A percentile compares a stretch with the other conserved stretches of the same genome.
These are phyloP conservation scores for Alternaria atra DNA, from an alignment of 2,329 filamentous ascomycete genomes.

Conservation along the genomic window DNA sequence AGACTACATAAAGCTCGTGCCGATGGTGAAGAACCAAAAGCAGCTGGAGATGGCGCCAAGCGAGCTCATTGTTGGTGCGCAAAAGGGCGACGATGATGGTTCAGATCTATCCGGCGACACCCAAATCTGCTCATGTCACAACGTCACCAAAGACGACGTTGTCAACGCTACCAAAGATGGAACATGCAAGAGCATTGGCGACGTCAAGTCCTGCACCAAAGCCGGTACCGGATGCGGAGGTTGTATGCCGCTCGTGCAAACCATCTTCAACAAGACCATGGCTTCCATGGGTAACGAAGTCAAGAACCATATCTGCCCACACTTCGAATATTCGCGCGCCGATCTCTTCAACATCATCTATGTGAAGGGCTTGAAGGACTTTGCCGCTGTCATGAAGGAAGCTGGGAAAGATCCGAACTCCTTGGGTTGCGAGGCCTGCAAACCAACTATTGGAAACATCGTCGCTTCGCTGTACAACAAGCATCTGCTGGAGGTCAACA, in stretches of 20 bases:
- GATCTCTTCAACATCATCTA: conserved; percentile 92
- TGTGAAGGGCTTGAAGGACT: conserved; percentile 77
- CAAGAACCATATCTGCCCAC: conserved; percentile 83
- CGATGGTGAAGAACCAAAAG: conserved; percentile 86
- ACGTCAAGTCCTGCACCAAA: conserved; percentile 90
- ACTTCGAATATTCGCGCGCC: conserved; percentile 83
- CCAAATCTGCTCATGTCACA: conserved; percentile 93
- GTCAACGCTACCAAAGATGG: conserved; percentile 77
- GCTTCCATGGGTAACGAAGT: conserved; percentile 84
- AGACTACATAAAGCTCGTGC: conserved; percentile 89
- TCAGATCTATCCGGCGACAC: conserved; percentile 85
- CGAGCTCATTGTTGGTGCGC: conserved; percentile 82
- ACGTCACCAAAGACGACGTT: conserved; percentile 86
- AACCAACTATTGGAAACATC: conserved; percentile 82
- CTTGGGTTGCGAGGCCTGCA: conserved; percentile 87
- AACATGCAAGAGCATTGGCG: conserved; percentile 80
- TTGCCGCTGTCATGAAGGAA: conserved; percentile 79
- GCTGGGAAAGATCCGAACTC: conserved; percentile 75
- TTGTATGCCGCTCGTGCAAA: conserved; percentile 86
- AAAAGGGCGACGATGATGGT: conserved; percentile 76
- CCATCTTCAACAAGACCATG: conserved; percentile 92
- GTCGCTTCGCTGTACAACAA: conserved; percentile 84
- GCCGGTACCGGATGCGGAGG: conserved; percentile 90
- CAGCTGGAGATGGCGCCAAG: conserved; percentile 78
- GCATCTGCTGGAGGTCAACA: conserved; percentile 76